These are phyloP conservation scores for Friedmanniomyces simplex DNA, from an alignment of 495 filamentous ascomycete species.

Conservation along the genomic window DNA sequence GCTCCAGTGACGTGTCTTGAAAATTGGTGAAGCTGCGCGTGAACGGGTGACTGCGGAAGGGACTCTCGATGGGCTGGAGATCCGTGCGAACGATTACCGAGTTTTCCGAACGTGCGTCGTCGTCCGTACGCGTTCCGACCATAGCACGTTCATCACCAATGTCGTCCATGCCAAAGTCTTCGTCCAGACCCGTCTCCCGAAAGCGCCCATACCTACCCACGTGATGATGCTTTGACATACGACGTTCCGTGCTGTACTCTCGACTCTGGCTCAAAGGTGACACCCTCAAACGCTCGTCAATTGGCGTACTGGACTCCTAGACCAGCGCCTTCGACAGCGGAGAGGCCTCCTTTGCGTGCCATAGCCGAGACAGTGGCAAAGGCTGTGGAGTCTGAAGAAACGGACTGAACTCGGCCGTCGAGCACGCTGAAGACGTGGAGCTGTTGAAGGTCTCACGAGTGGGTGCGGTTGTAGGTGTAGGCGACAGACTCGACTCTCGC, in stretches of 20 bases:
- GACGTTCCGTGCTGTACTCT: background rate
- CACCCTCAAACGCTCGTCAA: background rate
- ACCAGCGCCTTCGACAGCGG: conserved; percentile 32
- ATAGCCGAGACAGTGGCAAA: conserved; percentile 20
- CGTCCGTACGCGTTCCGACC: background rate
- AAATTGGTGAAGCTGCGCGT: background rate
- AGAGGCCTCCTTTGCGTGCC: conserved; percentile 36
- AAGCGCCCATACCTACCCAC: conserved; percentile 15
- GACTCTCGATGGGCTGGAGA: conserved; percentile 10
- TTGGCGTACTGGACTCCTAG: conserved; percentile 6
- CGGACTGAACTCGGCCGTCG: conserved; percentile 28
- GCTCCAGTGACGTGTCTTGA: background rate
- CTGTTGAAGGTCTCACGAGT: conserved; percentile 19
- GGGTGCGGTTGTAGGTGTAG: conserved; percentile 13
- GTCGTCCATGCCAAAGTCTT: background rate
- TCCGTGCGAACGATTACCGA: conserved; percentile 1
- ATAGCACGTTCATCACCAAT: background rate
- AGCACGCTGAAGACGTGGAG: conserved; percentile 11
- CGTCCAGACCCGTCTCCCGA: background rate
- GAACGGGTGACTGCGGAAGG: conserved; percentile 9
- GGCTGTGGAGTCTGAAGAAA: conserved; percentile 31
- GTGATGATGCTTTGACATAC: conserved; percentile 17
- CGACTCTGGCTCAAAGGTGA: background rate
- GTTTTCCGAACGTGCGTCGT: background rate
- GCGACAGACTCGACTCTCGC: conserved; percentile 27